Evolutionary conservation across 208 protist species (phyloP).

Genomic region (Trypanosoma brucei): DNA sequence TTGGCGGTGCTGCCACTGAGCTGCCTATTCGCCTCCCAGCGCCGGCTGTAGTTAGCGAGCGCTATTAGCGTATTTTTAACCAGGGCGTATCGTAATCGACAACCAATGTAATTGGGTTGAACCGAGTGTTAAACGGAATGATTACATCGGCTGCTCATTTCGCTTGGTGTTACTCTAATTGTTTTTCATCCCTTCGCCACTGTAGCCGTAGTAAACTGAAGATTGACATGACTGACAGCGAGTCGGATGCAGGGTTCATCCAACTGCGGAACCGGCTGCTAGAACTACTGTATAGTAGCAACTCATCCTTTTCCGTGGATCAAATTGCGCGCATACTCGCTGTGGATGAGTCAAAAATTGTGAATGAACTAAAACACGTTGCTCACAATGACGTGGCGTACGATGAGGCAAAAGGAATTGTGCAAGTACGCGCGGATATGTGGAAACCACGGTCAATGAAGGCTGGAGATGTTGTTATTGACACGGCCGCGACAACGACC

Average conservation of each 20-base stretch:
- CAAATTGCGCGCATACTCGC: constrained; percentile 50
- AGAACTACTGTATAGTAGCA: constrained; percentile 36
- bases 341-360: constrained; percentile 15
- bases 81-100: too few species aligned
- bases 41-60: too few species aligned
- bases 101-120: too few species aligned
- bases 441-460: not conserved
- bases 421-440: constrained; percentile 4
- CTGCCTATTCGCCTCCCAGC: too few species aligned
- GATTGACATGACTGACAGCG: constrained; percentile 35
- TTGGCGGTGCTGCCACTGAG: too few species aligned
- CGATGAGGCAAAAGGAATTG: constrained; percentile 8
- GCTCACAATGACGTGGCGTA: constrained; percentile 13
- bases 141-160: too few species aligned
- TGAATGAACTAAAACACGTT: constrained; percentile 15
- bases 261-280: constrained; percentile 32
- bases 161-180: not conserved
- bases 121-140: too few species aligned
- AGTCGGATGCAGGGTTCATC: constrained; percentile 25
- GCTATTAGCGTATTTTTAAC: too few species aligned
- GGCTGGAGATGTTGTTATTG: not conserved
- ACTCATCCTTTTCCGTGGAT: constrained; percentile 27
- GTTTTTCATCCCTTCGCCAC: not conserved
- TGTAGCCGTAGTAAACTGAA: not conserved
- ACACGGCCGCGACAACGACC: not conserved